phyloP scores from a whole-genome alignment of 495 filamentous ascomycete genomes.

The Trichoderma parareesei region DNA sequence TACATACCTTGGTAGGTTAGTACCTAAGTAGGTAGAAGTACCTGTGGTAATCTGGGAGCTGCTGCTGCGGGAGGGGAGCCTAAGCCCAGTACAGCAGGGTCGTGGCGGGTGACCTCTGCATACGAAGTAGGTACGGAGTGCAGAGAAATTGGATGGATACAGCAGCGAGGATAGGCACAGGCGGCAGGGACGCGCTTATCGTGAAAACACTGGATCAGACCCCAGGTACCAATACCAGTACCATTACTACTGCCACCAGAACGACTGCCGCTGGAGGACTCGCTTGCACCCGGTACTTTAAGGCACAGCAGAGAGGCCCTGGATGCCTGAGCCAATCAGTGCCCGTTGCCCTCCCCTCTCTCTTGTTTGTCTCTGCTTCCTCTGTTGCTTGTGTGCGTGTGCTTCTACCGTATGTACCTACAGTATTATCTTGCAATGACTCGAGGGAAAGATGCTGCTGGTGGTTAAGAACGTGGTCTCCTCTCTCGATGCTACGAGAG shows the following conservation, averaged over 20 bases:
- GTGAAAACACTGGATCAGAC: neutral
- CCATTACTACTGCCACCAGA: neutral
- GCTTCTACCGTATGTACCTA: too few relatives aligned
- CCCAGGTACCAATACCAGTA: neutral
- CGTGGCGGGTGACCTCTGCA: constrained; percentile 1
- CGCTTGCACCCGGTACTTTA: neutral
- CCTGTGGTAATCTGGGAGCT: constrained; percentile 4
- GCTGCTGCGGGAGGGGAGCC: constrained; percentile 1
- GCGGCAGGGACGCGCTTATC: constrained; percentile 3
- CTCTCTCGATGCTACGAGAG: too few relatives aligned
- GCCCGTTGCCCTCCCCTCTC: too few relatives aligned
- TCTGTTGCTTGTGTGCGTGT: too few relatives aligned
- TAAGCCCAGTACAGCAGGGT: constrained; percentile 2
- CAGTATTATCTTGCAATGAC: too few relatives aligned
- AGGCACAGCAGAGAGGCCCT: too few relatives aligned
- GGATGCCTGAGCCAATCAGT: too few relatives aligned
- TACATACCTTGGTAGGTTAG: neutral
- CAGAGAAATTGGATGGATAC: constrained; percentile 8
- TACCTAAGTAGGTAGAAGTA: too few relatives aligned
- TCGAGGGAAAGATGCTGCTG: too few relatives aligned
- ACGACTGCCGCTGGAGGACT: neutral
- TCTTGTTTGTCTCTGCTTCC: too few relatives aligned
- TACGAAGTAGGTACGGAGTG: neutral
- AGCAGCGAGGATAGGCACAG: neutral
- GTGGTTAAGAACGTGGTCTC: too few relatives aligned